A percentile compares a stretch with the other conserved stretches of the same genome.
phyloP scores from a whole-genome alignment of 169 alveolate genomes.

The Eimeria maxima region DNA sequence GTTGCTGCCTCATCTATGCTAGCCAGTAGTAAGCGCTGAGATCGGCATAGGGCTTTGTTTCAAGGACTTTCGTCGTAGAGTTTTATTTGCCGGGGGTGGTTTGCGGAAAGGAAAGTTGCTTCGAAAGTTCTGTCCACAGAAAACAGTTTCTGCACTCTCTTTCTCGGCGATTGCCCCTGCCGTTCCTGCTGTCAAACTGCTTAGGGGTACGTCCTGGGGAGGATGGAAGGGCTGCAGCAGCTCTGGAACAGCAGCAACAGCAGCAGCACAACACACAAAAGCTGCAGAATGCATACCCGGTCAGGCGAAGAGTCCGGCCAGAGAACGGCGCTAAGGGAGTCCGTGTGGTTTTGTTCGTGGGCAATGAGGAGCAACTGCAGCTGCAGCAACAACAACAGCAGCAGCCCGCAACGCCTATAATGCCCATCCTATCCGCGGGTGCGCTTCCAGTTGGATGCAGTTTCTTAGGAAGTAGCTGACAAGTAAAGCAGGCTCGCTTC shows the following conservation, averaged over 20 bases:
- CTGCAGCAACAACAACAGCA: constrained; percentile 59
- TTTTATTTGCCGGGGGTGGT: background rate
- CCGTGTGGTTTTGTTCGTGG: constrained; percentile 60
- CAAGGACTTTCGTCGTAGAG: background rate
- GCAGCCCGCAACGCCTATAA: background rate
- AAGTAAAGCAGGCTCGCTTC: background rate
- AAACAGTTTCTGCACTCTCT: background rate
- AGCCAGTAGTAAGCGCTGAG: background rate
- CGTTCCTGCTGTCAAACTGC: background rate
- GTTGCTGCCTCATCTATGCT: constrained; percentile 13
- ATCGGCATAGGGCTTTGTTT: background rate
- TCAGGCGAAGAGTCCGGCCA: background rate
- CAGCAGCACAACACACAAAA: background rate
- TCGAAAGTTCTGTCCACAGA: background rate
- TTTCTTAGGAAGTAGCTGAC: background rate
- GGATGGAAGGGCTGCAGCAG: background rate
- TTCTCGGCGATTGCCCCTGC: background rate
- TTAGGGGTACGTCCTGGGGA: constrained; percentile 68
- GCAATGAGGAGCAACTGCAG: constrained; percentile 3
- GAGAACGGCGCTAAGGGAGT: background rate
- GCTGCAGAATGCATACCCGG: background rate
- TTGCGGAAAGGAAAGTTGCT: background rate
- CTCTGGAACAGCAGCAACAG: constrained; percentile 12
- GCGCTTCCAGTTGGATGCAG: background rate
- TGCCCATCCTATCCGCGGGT: constrained; percentile 52